Percentiles rank a stretch among this genome's conserved stretches.
Evolutionary conservation across 164 flowering plant genomes (phyloP).

Genomic region (Vitis cinerea): DNA sequence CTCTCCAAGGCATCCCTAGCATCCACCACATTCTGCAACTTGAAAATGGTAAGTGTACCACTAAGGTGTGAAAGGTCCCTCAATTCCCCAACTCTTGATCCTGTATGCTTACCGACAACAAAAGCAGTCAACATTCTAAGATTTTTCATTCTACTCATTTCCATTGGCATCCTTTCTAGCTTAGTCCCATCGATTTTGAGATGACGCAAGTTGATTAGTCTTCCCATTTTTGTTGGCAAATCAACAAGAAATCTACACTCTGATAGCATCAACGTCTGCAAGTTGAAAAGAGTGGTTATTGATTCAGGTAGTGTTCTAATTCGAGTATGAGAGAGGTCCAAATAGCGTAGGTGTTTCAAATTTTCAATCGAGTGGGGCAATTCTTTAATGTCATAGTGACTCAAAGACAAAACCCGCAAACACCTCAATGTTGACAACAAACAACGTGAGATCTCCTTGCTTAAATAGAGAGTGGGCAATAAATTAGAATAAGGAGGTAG

Average conservation of each 20-base stretch:
- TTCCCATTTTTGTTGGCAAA: slow-evolving; percentile 20
- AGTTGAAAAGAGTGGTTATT: background rate
- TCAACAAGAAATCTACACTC: background rate
- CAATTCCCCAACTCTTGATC: slow-evolving; percentile 1
- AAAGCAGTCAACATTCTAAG: slow-evolving; percentile 4
- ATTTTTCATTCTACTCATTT: slow-evolving; percentile 15
- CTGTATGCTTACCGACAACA: background rate
- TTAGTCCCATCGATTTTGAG: slow-evolving; percentile 8
- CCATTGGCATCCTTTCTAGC: slow-evolving; percentile 10
- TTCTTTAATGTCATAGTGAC: background rate
- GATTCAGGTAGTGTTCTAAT: slow-evolving; percentile 3
- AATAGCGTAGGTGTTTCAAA: slow-evolving; percentile 28
- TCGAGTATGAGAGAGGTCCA: slow-evolving; percentile 22
- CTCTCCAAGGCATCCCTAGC: slow-evolving; percentile 14
- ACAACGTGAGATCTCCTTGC: background rate
- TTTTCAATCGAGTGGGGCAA: slow-evolving; percentile 16
- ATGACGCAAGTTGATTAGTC: slow-evolving; percentile 22
- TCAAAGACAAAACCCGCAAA: slow-evolving; percentile 24
- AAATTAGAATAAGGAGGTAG: background rate
- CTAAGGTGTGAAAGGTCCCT: background rate
- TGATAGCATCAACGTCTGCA: background rate
- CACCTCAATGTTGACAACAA: slow-evolving; percentile 15
- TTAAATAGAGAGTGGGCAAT: background rate
- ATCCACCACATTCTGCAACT: slow-evolving; percentile 14
- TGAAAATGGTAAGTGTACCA: slow-evolving; percentile 2